Percentiles rank a stretch among this genome's conserved stretches.
Conservation (phyloP, 345 rosid species). For the Ceriops decandra region DNA sequence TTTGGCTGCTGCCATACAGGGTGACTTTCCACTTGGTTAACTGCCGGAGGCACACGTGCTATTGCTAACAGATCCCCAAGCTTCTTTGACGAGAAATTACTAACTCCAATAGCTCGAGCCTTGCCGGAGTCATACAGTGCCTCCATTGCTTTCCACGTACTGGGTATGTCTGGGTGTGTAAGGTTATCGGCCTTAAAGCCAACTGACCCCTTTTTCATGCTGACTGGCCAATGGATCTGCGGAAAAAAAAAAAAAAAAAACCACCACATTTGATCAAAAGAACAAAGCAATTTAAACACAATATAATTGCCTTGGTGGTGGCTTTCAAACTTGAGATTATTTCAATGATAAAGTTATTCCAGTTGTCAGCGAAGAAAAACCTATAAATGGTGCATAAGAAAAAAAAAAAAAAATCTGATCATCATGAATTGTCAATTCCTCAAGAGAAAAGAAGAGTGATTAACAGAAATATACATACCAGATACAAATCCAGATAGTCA, state of each 20-base stretch:
- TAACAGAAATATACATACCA: too few relatives aligned
- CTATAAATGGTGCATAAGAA: too few relatives aligned
- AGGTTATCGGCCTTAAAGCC: constrained; percentile 37
- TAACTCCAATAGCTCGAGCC: constrained; percentile 58
- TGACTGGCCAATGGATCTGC: constrained; percentile 68
- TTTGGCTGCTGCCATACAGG: constrained; percentile 56
- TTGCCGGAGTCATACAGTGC: constrained; percentile 55
- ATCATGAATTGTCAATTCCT: too few relatives aligned
- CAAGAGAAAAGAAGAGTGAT: too few relatives aligned
- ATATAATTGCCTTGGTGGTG: too few relatives aligned
- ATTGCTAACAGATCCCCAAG: constrained; percentile 39
- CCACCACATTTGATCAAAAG: too few relatives aligned
- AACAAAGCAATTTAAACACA: not conserved
- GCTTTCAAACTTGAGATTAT: too few relatives aligned
- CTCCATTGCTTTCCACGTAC: constrained; percentile 69
- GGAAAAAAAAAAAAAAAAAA: not conserved
- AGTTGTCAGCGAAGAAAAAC: too few relatives aligned
- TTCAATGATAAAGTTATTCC: too few relatives aligned
- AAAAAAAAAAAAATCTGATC: too few relatives aligned
- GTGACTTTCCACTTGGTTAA: constrained; percentile 59
- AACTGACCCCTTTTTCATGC: constrained; percentile 45
- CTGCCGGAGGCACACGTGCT: constrained; percentile 28
- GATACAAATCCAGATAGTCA: constrained; percentile 47
- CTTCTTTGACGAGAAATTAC: constrained; percentile 56
- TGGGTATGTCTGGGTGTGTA: constrained; percentile 44